These are phyloP conservation scores for Podaxis sp. DNA, from an alignment of 768 basidiomycete genomes.

Conservation along the genomic window DNA sequence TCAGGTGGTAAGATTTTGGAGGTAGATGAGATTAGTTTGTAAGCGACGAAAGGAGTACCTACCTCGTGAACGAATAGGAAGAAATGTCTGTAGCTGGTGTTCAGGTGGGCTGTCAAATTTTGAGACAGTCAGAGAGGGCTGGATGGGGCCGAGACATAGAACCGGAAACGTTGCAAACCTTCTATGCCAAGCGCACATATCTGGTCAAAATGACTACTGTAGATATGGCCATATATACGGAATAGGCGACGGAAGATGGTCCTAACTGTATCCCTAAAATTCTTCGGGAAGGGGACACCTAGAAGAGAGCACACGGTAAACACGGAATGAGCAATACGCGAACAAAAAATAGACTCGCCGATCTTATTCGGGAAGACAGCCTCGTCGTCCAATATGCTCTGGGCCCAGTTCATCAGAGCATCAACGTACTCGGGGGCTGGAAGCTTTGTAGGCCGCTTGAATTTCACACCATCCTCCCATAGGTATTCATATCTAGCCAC, in stretches of 20 bases:
- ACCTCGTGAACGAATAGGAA: constrained; percentile 97
- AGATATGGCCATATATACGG: constrained; percentile 97
- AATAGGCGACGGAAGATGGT: constrained; percentile 92
- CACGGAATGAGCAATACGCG: background rate
- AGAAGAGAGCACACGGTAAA: background rate
- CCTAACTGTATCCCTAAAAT: constrained; percentile 87
- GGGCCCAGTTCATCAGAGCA: constrained; percentile 98
- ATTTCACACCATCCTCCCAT: constrained; percentile 89
- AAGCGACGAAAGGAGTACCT: constrained; percentile 20
- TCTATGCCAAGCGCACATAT: constrained; percentile 98
- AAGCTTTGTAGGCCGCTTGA: constrained; percentile 90
- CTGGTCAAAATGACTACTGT: constrained; percentile 99
- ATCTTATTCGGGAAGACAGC: constrained; percentile 92
- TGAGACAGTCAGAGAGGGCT: constrained; percentile 1
- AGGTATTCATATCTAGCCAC: constrained; percentile 82
- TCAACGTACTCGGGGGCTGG: constrained; percentile 96
- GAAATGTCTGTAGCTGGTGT: constrained; percentile 98
- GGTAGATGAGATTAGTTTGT: background rate
- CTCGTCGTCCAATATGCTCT: constrained; percentile 90
- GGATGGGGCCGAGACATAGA: background rate
- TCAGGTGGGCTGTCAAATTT: constrained; percentile 75
- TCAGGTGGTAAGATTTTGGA: constrained; percentile 10
- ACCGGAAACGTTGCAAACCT: constrained; percentile 48
- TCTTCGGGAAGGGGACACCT: constrained; percentile 91
- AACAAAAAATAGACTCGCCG: constrained; percentile 42